These are phyloP conservation scores for Penicillium taxi DNA, from an alignment of 495 filamentous ascomycete species.

Conservation along the genomic window DNA sequence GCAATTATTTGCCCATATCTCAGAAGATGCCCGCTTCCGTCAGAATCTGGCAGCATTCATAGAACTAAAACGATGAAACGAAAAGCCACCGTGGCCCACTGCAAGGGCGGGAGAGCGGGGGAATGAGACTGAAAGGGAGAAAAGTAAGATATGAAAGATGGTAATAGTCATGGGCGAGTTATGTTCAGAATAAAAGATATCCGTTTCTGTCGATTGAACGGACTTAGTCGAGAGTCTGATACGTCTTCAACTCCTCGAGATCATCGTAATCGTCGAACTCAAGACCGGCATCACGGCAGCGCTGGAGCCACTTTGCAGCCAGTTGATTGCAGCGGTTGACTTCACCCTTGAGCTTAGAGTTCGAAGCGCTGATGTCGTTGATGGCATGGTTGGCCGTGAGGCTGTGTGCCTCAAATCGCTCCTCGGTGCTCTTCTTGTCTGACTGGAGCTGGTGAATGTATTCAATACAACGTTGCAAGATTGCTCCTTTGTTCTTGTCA, in stretches of 20 bases:
- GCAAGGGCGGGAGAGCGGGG: too few species aligned
- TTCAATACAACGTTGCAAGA: slow-evolving; percentile 84
- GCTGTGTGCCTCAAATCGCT: slow-evolving; percentile 96
- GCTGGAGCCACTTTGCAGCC: slow-evolving; percentile 68
- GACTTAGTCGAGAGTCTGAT: background rate
- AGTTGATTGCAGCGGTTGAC: slow-evolving; percentile 47
- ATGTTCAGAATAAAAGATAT: too few species aligned
- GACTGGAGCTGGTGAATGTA: slow-evolving; percentile 94
- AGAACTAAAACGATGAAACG: too few species aligned
- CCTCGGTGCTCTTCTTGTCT: slow-evolving; percentile 85
- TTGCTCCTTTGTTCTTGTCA: slow-evolving; percentile 98
- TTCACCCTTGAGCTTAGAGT: slow-evolving; percentile 84
- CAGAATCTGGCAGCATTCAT: too few species aligned
- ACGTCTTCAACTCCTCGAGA: slow-evolving; percentile 34
- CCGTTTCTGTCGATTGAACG: too few species aligned
- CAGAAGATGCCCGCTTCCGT: too few species aligned
- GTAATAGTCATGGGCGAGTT: too few species aligned
- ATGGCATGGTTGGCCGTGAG: slow-evolving; percentile 92
- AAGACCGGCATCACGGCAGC: slow-evolving; percentile 68
- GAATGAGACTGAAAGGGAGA: too few species aligned
- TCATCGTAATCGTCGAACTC: slow-evolving; percentile 45
- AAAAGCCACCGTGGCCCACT: too few species aligned
- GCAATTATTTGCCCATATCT: too few species aligned
- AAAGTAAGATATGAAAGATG: too few species aligned
- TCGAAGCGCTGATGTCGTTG: slow-evolving; percentile 74